phyloP scores from a whole-genome alignment of 176 grass and related monocot genomes.

The Cocos nucifera region DNA sequence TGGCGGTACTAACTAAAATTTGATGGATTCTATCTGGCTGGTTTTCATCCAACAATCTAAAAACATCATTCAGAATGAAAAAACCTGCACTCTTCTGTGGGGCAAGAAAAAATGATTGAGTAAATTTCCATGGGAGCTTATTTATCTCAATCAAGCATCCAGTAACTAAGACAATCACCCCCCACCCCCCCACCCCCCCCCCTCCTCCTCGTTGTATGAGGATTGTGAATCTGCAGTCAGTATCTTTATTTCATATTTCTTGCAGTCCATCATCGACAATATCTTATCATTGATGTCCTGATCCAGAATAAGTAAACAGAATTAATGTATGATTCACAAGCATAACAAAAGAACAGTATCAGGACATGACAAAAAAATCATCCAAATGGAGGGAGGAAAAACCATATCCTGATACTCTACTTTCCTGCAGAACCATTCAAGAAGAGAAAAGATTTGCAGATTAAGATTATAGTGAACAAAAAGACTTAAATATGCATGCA shows the following conservation, averaged over 20 bases:
- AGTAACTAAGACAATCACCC: constrained; percentile 72
- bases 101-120: constrained; percentile 86
- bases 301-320: constrained; percentile 7
- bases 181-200: too few species aligned
- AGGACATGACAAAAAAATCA: too few species aligned
- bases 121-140: constrained; percentile 43
- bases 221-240: constrained; percentile 64
- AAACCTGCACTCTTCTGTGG: constrained; percentile 77
- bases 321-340: background rate
- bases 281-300: constrained; percentile 71
- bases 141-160: constrained; percentile 53
- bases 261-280: constrained; percentile 61
- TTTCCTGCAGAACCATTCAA: background rate
- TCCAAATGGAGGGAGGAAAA: too few species aligned
- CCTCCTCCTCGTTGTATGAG: constrained; percentile 53
- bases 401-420: too few species aligned
- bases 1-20: background rate
- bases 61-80: constrained; percentile 70
- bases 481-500: too few species aligned
- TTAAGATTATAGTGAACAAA: too few species aligned
- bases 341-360: background rate
- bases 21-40: background rate
- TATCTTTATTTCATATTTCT: constrained; percentile 61
- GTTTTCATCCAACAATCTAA: background rate
- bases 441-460: too few species aligned